Evolutionary conservation across 345 rosid species (phyloP).

Genomic region (Capsella bursapastoris): DNA sequence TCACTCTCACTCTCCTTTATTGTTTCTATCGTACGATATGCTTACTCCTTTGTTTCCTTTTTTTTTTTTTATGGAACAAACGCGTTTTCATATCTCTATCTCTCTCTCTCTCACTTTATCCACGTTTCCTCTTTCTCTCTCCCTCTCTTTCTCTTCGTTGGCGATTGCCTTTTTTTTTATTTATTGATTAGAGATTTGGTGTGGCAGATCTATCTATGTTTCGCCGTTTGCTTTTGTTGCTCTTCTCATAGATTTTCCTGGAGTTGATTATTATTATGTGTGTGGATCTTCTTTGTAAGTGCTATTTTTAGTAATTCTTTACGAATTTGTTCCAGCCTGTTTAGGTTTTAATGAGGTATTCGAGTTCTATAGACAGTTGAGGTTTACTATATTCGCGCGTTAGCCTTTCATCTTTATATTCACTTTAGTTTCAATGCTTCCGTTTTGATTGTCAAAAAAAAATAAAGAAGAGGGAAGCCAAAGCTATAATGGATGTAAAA

Average conservation of each 20-base stretch:
- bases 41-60: too few species aligned
- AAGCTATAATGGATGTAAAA: background rate
- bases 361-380: background rate
- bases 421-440: background rate
- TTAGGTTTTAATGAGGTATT: background rate
- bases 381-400: background rate
- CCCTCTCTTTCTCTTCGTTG: slow-evolving; percentile 9
- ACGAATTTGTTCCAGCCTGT: background rate
- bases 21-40: too few species aligned
- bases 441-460: slow-evolving; percentile 1
- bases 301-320: slow-evolving; percentile 35
- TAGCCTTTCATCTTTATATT: background rate
- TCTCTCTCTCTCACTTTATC: slow-evolving; percentile 30
- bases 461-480: background rate
- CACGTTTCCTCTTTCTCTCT: background rate
- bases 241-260: slow-evolving; percentile 30
- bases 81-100: slow-evolving; percentile 33
- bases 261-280: slow-evolving; percentile 45
- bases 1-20: background rate
- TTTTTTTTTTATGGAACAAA: background rate
- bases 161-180: slow-evolving; percentile 19
- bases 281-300: slow-evolving; percentile 62
- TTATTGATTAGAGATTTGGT: slow-evolving; percentile 20
- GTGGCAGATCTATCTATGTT: slow-evolving; percentile 42
- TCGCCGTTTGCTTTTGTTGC: slow-evolving; percentile 40